Conservation (phyloP, 1,284 basidiomycete species). For the Fomitopsis schrenkii region DNA sequence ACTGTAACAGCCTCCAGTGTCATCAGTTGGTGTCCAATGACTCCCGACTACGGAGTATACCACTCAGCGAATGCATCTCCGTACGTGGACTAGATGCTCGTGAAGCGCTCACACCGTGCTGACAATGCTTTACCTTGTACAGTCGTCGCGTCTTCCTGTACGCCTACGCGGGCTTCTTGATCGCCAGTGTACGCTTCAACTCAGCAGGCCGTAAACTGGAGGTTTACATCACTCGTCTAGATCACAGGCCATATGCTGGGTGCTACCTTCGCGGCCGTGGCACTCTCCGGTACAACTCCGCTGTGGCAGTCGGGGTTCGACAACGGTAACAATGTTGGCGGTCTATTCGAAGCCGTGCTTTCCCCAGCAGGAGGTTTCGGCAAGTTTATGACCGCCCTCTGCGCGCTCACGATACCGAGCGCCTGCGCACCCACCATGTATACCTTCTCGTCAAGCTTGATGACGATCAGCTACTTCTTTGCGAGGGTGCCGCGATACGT, state of each 20-base stretch:
- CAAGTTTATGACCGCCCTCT: slow-evolving; percentile 54
- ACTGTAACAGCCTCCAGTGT: slow-evolving; percentile 40
- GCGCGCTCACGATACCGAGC: slow-evolving; percentile 51
- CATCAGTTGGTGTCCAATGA: slow-evolving; percentile 55
- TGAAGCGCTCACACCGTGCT: slow-evolving; percentile 7
- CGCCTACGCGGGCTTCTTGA: slow-evolving; percentile 63
- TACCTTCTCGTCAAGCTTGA: slow-evolving; percentile 70
- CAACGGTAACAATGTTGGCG: slow-evolving; percentile 51
- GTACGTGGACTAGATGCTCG: slow-evolving; percentile 22
- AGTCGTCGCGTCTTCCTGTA: slow-evolving; percentile 54
- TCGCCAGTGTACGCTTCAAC: slow-evolving; percentile 46
- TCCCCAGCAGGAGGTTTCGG: slow-evolving; percentile 47
- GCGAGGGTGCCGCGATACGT: slow-evolving; percentile 68
- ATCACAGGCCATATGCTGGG: slow-evolving; percentile 60
- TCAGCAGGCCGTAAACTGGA: background rate
- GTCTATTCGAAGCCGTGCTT: slow-evolving; percentile 40
- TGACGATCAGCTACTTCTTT: slow-evolving; percentile 58
- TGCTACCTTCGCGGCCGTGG: slow-evolving; percentile 60
- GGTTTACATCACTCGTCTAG: slow-evolving; percentile 26
- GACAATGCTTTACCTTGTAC: background rate
- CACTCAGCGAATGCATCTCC: slow-evolving; percentile 45
- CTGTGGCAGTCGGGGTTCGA: slow-evolving; percentile 57
- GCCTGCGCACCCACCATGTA: slow-evolving; percentile 76
- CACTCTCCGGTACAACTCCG: slow-evolving; percentile 40
- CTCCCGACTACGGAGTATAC: slow-evolving; percentile 59